These are phyloP conservation scores for Conticribra guillardii DNA, from an alignment of 108 stramenopile genomes.

Conservation along the genomic window DNA sequence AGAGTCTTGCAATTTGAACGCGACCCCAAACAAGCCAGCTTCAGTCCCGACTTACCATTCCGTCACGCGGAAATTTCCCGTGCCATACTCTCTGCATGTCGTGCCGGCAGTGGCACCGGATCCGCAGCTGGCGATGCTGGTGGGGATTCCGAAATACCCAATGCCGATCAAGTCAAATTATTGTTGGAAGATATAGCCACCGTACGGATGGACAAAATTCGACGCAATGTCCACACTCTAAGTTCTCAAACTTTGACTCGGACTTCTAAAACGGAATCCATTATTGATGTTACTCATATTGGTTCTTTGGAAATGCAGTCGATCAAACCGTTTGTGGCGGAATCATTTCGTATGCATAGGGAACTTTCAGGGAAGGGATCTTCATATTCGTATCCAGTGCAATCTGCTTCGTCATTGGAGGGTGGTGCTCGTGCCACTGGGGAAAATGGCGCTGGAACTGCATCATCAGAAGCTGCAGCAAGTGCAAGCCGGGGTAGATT, in stretches of 20 bases:
- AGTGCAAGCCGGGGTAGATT: conserved; percentile 3
- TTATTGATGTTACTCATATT: conserved; percentile 78
- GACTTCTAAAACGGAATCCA: conserved; percentile 21
- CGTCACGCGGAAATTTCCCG: conserved; percentile 76
- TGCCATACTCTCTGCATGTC: conserved; percentile 49
- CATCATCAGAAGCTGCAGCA: neutral
- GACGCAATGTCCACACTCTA: conserved; percentile 72
- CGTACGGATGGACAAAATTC: conserved; percentile 80
- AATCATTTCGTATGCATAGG: conserved; percentile 53
- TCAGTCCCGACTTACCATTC: conserved; percentile 66
- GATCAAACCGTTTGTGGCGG: conserved; percentile 65
- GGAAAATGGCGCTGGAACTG: neutral
- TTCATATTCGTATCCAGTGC: conserved; percentile 26
- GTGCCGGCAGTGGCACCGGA: conserved; percentile 31
- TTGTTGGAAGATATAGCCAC: conserved; percentile 72
- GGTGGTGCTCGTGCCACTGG: neutral
- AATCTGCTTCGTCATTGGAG: neutral
- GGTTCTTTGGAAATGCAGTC: conserved; percentile 74
- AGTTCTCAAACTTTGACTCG: conserved; percentile 45
- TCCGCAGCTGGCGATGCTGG: conserved; percentile 23
- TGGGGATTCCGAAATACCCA: conserved; percentile 38
- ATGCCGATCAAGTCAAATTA: conserved; percentile 49
- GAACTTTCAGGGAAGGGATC: conserved; percentile 47
- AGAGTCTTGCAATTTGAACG: conserved; percentile 68
- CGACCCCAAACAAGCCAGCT: conserved; percentile 44